Percentiles rank a stretch among this genome's conserved stretches.
Conservation (phyloP, 2,329 filamentous ascomycete genomes). For the Gyromitra esculenta region DNA sequence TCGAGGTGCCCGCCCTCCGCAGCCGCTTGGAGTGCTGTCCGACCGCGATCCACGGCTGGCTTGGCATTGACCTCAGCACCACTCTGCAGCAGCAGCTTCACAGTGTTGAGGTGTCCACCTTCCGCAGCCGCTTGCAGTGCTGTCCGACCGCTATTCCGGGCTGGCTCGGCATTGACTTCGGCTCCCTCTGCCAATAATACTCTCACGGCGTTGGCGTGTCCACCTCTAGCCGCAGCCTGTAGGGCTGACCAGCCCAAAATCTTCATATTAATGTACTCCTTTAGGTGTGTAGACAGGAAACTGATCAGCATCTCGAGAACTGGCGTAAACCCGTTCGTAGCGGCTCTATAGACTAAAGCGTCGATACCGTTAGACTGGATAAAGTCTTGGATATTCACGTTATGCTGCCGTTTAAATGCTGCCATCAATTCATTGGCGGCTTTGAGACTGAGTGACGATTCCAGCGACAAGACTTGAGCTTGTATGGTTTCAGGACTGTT, state of each 20-base stretch:
- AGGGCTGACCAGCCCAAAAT: not conserved
- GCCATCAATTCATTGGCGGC: not conserved
- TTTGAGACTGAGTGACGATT: not conserved
- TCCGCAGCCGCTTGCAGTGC: not conserved
- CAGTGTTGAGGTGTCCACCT: not conserved
- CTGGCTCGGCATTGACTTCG: not conserved
- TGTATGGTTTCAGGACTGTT: not conserved
- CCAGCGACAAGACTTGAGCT: not conserved
- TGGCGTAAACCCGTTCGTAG: not conserved
- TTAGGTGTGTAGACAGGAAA: not conserved
- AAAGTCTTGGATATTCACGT: not conserved
- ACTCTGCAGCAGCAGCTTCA: too few relatives aligned
- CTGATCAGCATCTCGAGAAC: not conserved
- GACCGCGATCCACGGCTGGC: rapidly evolving
- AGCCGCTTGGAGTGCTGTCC: too few relatives aligned
- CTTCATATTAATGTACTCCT: not conserved
- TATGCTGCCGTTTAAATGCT: not conserved
- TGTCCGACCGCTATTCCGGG: not conserved
- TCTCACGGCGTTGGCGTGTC: not conserved
- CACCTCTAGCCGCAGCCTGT: not conserved
- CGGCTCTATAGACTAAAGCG: not conserved
- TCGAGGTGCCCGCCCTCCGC: too few relatives aligned
- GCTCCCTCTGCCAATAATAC: not conserved
- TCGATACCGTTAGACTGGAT: too few relatives aligned
- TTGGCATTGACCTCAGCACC: too few relatives aligned